phyloP scores from a whole-genome alignment of 2,329 filamentous ascomycete species.

The Trichoderma citrinoviride region DNA sequence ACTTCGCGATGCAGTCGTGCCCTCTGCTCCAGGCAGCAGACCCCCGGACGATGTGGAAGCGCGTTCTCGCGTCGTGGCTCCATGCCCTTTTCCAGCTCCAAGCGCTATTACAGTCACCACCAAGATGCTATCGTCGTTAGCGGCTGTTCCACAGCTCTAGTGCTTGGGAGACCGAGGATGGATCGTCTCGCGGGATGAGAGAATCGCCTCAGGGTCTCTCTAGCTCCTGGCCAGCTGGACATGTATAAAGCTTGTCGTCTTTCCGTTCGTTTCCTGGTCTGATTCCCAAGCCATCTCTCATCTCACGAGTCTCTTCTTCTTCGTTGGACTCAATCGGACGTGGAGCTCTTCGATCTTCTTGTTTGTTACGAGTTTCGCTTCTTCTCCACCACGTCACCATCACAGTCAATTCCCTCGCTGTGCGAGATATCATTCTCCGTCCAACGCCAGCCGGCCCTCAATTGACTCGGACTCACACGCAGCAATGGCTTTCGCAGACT shows the following conservation, averaged over 20 bases:
- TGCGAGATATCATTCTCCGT: not conserved
- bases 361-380: not conserved
- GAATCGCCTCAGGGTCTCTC: not conserved
- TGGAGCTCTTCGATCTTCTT: not conserved
- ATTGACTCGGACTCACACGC: constrained; percentile 19
- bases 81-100: not conserved
- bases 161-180: not conserved
- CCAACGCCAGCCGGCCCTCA: not conserved
- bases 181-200: not conserved
- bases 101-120: constrained; percentile 5
- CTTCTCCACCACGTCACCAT: not conserved
- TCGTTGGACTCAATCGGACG: not conserved
- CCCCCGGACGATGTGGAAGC: not conserved
- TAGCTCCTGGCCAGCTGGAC: not conserved
- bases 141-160: not conserved
- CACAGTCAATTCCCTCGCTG: not conserved
- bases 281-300: not conserved
- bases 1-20: constrained; percentile 9
- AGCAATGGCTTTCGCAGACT: constrained; percentile 38
- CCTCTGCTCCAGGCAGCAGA: constrained; percentile 22
- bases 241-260: not conserved
- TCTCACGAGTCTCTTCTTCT: not conserved
- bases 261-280: not conserved
- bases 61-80: constrained; percentile 16
- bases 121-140: not conserved